Conservation (phyloP, 176 grass and related monocot genomes). For the sorghum (Sorghum bicolor) region Sorghum_bicolor_NCBIv3 NC_012870.2:2500001-2500500, state of each 20-base stretch:
- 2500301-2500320: background rate
- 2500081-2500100: background rate
- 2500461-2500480: slow-evolving; percentile 48
- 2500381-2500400: background rate
- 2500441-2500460: slow-evolving; percentile 41
- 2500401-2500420: background rate
- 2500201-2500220: too few relatives aligned
- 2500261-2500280: background rate
- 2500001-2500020: background rate
- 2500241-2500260: background rate
- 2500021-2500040: background rate
- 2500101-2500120: background rate
- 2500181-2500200: background rate
- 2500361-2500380: slow-evolving; percentile 8
- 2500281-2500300: background rate
- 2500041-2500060: background rate
- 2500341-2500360: slow-evolving; percentile 11
- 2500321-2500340: background rate
- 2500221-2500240: background rate
- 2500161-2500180: background rate
- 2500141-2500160: too few relatives aligned
- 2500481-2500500: slow-evolving; percentile 50
- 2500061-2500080: background rate
- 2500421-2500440: slow-evolving; percentile 17
- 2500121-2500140: background rate